Percentiles rank a stretch among this genome's conserved stretches.
These are phyloP conservation scores for Cyclotella choctawhatcheeana DNA, from an alignment of 108 stramenopile species.

Conservation along the genomic window DNA sequence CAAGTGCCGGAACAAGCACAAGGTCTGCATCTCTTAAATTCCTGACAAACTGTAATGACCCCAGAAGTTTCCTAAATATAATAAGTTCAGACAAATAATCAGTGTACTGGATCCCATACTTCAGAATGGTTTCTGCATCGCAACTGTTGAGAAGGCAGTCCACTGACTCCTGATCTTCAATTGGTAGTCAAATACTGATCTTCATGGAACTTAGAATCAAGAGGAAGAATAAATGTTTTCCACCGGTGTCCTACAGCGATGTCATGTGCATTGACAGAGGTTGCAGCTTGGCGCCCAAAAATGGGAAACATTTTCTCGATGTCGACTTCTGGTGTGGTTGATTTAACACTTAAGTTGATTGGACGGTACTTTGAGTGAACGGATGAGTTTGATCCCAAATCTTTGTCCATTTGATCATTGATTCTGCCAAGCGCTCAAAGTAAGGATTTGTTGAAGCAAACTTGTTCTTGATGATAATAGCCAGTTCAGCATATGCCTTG, in stretches of 20 bases:
- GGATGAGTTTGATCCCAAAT: neutral
- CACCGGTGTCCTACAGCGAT: no score
- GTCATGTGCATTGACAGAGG: no score
- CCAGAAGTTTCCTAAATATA: neutral
- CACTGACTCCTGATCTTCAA: neutral
- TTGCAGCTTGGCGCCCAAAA: no score
- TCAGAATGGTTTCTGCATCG: neutral
- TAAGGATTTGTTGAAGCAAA: neutral
- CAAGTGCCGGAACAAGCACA: neutral
- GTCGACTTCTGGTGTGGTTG: neutral
- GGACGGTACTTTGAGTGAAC: neutral
- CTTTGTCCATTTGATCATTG: neutral
- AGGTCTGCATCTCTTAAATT: neutral
- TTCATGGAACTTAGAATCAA: no score
- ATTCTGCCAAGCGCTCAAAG: neutral
- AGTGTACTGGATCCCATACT: neutral
- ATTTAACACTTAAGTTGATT: neutral
- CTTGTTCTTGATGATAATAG: neutral
- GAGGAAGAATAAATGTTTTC: no score
- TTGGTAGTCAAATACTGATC: no score
- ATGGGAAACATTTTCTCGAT: neutral
- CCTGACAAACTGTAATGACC: neutral
- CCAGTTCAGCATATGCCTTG: slow-evolving; percentile 6
- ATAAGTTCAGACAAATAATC: neutral
- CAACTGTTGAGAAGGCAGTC: no score